Base-by-base conservation (phyloP, 2,329 filamentous ascomycete species). In the Endocalyx cinctus region DNA sequence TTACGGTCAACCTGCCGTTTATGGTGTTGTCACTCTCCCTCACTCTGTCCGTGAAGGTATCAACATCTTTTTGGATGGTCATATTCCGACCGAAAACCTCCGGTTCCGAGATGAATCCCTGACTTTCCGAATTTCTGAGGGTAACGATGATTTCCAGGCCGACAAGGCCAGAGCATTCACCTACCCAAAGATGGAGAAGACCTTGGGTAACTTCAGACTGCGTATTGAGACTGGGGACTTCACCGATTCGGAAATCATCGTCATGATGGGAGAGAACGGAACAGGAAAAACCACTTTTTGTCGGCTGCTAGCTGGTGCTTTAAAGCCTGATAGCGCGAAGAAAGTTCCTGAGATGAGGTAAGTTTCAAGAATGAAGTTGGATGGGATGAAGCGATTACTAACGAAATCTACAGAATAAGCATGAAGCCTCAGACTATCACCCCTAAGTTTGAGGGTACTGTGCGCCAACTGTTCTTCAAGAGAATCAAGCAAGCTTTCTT, bases 401-500 rank as follows among this genome's bases (percentile, higher is more conserved):
- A n/a, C n/a, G n/a, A n/a, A n/a, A n/a, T n/a, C n/a, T n/a, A n/a
- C n/a, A n/a, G n/a, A n/a, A 95, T 98, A 61, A 89, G 83, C 70
- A 94, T 97, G 88, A 98, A 98, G 76, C 94, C 94, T 14, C 92
- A 98, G 71, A 98, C 94, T 55, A 98, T 98, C 56, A 98, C 89
- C 3, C 92, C 92, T 58, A 98, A 96, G 66, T 98, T 95, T 59
- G 83, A 89, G 47, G 92, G 94, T 45, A 98, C 90, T 25, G 92
- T 98, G 38, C 87, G 92, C 43, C 88, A 96, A 64, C 77, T 98
- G 31, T 97, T 98, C 75, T 95, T 97, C 80, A 98, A 98, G 82
- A 90, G 92, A 72, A 98, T 98, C 67, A 95, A 95, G 76, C 82
- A 88, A 42, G 82, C 90, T 23, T 98, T 98, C 78, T 64, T 98